Conservation (phyloP, 2,329 filamentous ascomycete genomes). For the Aspergillus novofumigatus region DNA sequence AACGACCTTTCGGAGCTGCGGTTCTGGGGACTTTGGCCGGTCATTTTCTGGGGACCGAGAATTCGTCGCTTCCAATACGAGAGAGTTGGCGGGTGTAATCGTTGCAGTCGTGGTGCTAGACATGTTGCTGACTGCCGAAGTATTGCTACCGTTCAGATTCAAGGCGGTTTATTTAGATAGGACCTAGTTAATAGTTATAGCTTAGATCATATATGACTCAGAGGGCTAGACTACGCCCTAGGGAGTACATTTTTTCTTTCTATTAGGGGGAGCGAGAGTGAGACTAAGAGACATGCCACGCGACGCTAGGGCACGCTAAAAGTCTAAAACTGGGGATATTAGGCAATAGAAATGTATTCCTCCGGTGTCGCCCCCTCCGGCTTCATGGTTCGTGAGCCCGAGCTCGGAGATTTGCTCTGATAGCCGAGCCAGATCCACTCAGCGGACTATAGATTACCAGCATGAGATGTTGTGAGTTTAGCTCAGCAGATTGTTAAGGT, state of each 20-base stretch:
- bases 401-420: not conserved
- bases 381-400: too few species aligned
- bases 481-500: too few species aligned
- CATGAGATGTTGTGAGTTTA: too few species aligned
- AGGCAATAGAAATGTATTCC: not conserved
- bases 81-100: not conserved
- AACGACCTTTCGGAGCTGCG: constrained; percentile 7
- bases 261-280: not conserved
- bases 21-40: not conserved
- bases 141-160: not conserved
- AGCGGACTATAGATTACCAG: not conserved
- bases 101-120: not conserved
- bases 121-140: not conserved
- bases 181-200: too few species aligned
- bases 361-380: too few species aligned
- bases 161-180: too few species aligned
- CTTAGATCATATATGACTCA: not conserved
- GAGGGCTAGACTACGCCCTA: not conserved
- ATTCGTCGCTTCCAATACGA: not conserved
- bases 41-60: not conserved
- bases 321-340: not conserved
- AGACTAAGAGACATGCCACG: not conserved
- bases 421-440: not conserved
- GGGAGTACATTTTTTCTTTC: not conserved
- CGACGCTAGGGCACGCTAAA: not conserved